Percentiles rank a stretch among this genome's conserved stretches.
phyloP scores from a whole-genome alignment of 2,329 filamentous ascomycete species.

The Bertia moriformis region DNA sequence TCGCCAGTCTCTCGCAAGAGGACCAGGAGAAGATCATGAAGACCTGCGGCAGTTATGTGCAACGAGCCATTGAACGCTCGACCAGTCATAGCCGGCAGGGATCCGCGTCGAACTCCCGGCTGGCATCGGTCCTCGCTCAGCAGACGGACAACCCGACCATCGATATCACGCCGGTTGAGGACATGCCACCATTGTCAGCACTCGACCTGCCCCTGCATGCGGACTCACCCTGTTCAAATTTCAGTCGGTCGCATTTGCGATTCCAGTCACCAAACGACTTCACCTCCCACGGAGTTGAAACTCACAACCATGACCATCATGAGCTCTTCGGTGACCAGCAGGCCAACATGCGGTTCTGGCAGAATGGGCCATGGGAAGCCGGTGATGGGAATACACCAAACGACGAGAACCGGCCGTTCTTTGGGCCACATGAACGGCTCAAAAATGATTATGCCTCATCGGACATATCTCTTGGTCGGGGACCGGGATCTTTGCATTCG shows the following conservation, averaged over 20 bases:
- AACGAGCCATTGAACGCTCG: slow-evolving; percentile 19
- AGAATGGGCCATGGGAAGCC: slow-evolving; percentile 22
- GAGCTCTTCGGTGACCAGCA: slow-evolving; percentile 26
- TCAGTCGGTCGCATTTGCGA: slow-evolving; percentile 22
- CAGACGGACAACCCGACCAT: slow-evolving; percentile 22
- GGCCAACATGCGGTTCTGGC: slow-evolving; percentile 25
- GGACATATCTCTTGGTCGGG: slow-evolving; percentile 22
- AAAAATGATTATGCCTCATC: slow-evolving; percentile 25
- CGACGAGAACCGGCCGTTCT: slow-evolving; percentile 21
- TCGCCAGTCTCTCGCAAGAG: slow-evolving; percentile 18
- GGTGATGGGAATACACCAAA: slow-evolving; percentile 24
- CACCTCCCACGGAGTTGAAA: slow-evolving; percentile 12
- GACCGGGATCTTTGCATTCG: slow-evolving; percentile 23
- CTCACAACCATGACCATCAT: slow-evolving; percentile 17
- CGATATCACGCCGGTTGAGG: slow-evolving; percentile 22
- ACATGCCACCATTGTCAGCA: slow-evolving; percentile 15
- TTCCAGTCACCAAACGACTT: slow-evolving; percentile 24
- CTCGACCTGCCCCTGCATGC: slow-evolving; percentile 20
- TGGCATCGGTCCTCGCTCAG: slow-evolving; percentile 19
- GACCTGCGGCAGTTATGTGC: slow-evolving; percentile 22
- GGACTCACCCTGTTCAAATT: slow-evolving; percentile 23
- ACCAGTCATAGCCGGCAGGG: slow-evolving; percentile 15
- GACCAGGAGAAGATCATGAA: slow-evolving; percentile 24
- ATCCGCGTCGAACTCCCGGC: slow-evolving; percentile 18
- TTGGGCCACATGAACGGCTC: slow-evolving; percentile 21